Conservation (phyloP, 306 rosid genomes). For the Albizia julibrissin region DNA sequence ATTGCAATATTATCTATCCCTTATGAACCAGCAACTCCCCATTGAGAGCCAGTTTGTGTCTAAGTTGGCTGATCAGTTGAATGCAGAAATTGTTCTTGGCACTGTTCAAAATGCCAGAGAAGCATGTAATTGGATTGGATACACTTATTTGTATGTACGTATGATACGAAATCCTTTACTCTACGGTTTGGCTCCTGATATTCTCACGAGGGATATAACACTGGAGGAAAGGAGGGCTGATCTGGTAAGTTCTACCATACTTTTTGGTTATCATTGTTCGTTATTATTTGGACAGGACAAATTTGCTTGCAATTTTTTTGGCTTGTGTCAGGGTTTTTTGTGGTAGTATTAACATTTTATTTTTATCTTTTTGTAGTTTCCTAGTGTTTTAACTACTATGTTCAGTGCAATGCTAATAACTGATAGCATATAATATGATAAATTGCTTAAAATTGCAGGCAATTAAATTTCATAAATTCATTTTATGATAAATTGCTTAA, state of each 20-base stretch:
- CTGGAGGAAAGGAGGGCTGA: conserved; percentile 94
- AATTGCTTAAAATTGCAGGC: neutral
- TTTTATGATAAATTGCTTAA: neutral
- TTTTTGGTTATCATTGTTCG: neutral
- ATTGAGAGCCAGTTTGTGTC: conserved; percentile 94
- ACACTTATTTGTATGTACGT: conserved; percentile 82
- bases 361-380: neutral
- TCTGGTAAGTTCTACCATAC: conserved; percentile 53
- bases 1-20: conserved; percentile 89
- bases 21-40: conserved; percentile 94
- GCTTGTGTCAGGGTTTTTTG: neutral
- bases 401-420: neutral
- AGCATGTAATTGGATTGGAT: conserved; percentile 82
- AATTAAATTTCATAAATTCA: neutral
- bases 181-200: conserved; percentile 79
- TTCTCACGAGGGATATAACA: conserved; percentile 62
- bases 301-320: neutral
- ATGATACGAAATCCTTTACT: conserved; percentile 82
- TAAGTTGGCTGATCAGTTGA: conserved; percentile 87
- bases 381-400: neutral
- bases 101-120: conserved; percentile 90
- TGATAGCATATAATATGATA: neutral
- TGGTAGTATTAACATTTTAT: neutral
- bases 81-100: conserved; percentile 92
- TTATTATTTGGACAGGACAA: conserved; percentile 1